Evolutionary conservation across 225 moss, liverwort and hornwort species (phyloP).

Genomic region (Marchantia paleacea): DNA sequence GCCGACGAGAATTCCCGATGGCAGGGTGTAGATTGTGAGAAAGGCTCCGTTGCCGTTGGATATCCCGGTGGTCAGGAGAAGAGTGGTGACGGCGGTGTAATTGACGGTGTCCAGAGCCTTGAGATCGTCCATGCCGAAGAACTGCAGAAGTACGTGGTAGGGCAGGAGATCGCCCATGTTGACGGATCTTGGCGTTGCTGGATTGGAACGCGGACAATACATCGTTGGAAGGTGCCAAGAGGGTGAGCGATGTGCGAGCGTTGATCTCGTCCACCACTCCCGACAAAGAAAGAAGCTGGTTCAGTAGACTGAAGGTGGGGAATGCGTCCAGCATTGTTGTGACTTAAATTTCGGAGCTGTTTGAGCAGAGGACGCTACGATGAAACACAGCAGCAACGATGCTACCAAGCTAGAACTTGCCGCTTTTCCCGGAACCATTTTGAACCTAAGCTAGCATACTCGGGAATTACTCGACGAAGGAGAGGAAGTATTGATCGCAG

Average conservation of each 20-base stretch:
- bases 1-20: conserved; percentile 3
- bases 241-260: conserved; percentile 29
- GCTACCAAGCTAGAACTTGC: too few species aligned
- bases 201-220: conserved; percentile 19
- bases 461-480: too few species aligned
- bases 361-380: conserved; percentile 16
- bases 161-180: conserved; percentile 20
- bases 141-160: conserved; percentile 32
- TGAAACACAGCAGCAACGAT: too few species aligned
- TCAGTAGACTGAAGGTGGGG: conserved; percentile 37
- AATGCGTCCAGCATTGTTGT: conserved; percentile 1
- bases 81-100: conserved; percentile 31
- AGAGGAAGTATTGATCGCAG: too few species aligned
- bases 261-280: conserved; percentile 28
- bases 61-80: conserved; percentile 51
- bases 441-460: too few species aligned
- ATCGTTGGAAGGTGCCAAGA: conserved; percentile 26
- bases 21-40: conserved; percentile 32
- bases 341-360: conserved; percentile 20
- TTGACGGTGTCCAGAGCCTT: conserved; percentile 11
- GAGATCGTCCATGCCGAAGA: conserved; percentile 19
- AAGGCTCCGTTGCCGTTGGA: conserved; percentile 25
- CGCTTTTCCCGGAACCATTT: too few species aligned
- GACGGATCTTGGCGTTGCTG: conserved; percentile 17
- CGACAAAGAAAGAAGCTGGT: background rate